These are phyloP conservation scores for Rubia balearica DNA, from an alignment of 305 asterid species.

Conservation along the genomic window DNA sequence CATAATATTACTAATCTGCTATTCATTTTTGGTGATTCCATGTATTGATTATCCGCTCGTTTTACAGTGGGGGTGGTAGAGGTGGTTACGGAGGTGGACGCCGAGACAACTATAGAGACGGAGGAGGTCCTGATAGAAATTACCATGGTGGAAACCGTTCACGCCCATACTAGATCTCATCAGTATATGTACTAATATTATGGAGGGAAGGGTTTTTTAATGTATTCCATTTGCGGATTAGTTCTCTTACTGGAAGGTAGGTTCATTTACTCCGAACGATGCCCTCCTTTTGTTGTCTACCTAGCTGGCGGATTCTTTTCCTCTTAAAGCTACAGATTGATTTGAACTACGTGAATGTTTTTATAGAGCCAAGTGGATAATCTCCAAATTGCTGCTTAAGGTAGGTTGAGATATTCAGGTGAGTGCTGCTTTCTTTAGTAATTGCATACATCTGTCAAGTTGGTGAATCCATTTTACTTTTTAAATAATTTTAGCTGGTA, in stretches of 20 bases:
- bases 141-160: constrained; percentile 92
- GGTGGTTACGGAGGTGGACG: constrained; percentile 82
- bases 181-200: constrained; percentile 63
- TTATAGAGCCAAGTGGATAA: constrained; percentile 83
- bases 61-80: constrained; percentile 81
- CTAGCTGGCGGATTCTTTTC: constrained; percentile 37
- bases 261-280: constrained; percentile 51
- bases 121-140: constrained; percentile 91
- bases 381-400: constrained; percentile 86
- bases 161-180: constrained; percentile 68
- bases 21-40: not conserved
- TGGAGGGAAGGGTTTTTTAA: constrained; percentile 54
- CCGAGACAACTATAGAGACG: constrained; percentile 76
- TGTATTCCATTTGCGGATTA: constrained; percentile 60
- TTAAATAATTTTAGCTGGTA: constrained; percentile 20
- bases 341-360: constrained; percentile 73
- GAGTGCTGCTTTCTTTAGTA: constrained; percentile 61
- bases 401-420: constrained; percentile 89
- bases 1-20: too few species aligned
- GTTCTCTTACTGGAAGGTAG: constrained; percentile 93
- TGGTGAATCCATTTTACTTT: constrained; percentile 11
- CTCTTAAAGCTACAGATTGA: constrained; percentile 50
- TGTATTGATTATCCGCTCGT: constrained; percentile 20
- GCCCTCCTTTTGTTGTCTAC: constrained; percentile 30
- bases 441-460: constrained; percentile 18